A percentile compares a stretch with the other conserved stretches of the same genome.
Evolutionary conservation across 805 yeast genomes (phyloP).

Genomic region (Saccharomyces paradoxus): DNA sequence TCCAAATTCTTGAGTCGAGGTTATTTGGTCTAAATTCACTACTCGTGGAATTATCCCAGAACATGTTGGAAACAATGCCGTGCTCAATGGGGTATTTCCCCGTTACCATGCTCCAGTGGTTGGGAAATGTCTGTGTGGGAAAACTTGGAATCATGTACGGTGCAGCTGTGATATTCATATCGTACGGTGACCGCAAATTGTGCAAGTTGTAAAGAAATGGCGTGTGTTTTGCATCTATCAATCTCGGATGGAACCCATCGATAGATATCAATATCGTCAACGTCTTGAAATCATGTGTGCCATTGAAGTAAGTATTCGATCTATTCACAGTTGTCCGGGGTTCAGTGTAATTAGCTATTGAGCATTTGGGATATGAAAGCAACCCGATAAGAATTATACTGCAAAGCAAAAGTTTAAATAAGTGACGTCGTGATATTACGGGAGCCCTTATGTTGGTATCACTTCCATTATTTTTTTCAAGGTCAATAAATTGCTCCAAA

Average conservation of each 20-base stretch:
- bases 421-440: background rate
- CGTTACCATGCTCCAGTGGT: conserved; percentile 84
- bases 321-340: background rate
- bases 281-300: conserved; percentile 60
- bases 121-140: conserved; percentile 85
- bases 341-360: background rate
- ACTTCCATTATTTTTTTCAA: background rate
- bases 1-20: conserved; percentile 60
- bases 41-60: conserved; percentile 43
- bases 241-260: conserved; percentile 90
- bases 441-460: background rate
- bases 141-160: conserved; percentile 83
- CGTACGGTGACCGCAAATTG: conserved; percentile 40
- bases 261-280: conserved; percentile 72
- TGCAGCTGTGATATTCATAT: conserved; percentile 21
- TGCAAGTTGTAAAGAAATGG: conserved; percentile 60
- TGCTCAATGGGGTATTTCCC: conserved; percentile 77
- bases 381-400: background rate
- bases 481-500: background rate
- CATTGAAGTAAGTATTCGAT: conserved; percentile 34
- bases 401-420: background rate
- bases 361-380: background rate
- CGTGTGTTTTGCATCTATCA: conserved; percentile 54
- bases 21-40: conserved; percentile 48
- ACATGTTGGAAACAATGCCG: conserved; percentile 57